Conservation (phyloP, 257 asterid genomes). For the Solanum appendiculatum region DNA sequence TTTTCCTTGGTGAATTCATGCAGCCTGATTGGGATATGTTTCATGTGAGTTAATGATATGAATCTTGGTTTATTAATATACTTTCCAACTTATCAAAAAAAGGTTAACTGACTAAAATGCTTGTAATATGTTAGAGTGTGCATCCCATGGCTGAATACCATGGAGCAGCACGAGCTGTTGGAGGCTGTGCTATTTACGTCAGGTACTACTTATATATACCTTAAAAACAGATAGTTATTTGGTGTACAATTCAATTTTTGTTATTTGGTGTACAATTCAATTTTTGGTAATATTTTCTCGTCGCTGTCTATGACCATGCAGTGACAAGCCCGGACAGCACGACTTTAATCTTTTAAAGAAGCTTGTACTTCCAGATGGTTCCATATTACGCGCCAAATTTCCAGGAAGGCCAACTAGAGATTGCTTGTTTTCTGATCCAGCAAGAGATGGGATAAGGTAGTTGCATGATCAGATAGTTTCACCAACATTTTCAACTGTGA, state of each 20-base stretch:
- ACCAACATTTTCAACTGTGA: background rate
- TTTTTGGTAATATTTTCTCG: background rate
- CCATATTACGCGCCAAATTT: constrained; percentile 73
- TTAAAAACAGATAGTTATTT: background rate
- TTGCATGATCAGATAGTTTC: background rate
- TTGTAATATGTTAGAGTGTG: constrained; percentile 35
- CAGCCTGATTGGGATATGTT: constrained; percentile 99
- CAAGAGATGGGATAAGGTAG: constrained; percentile 82
- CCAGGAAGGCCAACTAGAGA: constrained; percentile 94
- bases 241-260: background rate
- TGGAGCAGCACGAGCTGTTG: constrained; percentile 89
- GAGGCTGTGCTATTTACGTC: constrained; percentile 88
- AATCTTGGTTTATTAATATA: background rate
- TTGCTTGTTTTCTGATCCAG: constrained; percentile 85
- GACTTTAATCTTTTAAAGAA: constrained; percentile 65
- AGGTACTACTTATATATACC: constrained; percentile 32
- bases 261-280: background rate
- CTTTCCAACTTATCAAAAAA: background rate
- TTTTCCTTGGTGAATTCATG: constrained; percentile 90
- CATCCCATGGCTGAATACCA: constrained; percentile 96
- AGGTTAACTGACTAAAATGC: background rate
- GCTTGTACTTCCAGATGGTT: constrained; percentile 89
- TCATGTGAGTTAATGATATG: constrained; percentile 45
- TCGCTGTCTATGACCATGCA: constrained; percentile 13
- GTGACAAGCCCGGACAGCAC: constrained; percentile 90